Percentiles rank a stretch among this genome's conserved stretches.
phyloP scores from a whole-genome alignment of 2,329 filamentous ascomycete genomes.

The Beauveria sp. region DNA sequence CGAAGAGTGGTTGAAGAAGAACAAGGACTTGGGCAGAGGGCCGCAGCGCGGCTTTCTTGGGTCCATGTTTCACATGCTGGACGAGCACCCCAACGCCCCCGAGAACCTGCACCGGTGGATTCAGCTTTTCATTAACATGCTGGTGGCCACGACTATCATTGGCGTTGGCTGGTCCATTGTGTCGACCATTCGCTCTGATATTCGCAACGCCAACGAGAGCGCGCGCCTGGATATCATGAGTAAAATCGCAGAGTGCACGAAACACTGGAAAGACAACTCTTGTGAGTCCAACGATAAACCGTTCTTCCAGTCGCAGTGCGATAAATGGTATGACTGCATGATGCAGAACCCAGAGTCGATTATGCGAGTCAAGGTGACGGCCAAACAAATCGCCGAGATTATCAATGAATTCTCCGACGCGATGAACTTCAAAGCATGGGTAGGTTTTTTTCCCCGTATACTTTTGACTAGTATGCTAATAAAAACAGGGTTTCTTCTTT shows the following conservation, averaged over 20 bases:
- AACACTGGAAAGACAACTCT: slow-evolving; percentile 66
- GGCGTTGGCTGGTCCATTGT: slow-evolving; percentile 66
- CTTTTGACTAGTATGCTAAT: neutral
- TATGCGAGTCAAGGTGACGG: slow-evolving; percentile 72
- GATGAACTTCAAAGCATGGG: slow-evolving; percentile 73
- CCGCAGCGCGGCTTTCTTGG: slow-evolving; percentile 26
- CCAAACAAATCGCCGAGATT: slow-evolving; percentile 83
- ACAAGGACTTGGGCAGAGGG: slow-evolving; percentile 14
- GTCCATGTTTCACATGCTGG: slow-evolving; percentile 43
- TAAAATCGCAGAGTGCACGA: slow-evolving; percentile 66
- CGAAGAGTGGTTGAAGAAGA: slow-evolving; percentile 19
- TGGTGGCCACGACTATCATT: slow-evolving; percentile 46
- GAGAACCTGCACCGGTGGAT: slow-evolving; percentile 54
- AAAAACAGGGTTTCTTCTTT: slow-evolving; percentile 42
- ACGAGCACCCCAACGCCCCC: slow-evolving; percentile 51
- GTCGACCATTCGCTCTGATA: slow-evolving; percentile 64
- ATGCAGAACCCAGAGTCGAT: slow-evolving; percentile 70
- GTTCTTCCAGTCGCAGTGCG: slow-evolving; percentile 65
- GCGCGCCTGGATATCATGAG: slow-evolving; percentile 62
- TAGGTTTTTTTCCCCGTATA: slow-evolving; percentile 25
- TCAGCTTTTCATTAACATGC: slow-evolving; percentile 55
- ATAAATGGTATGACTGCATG: slow-evolving; percentile 84
- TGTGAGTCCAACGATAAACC: slow-evolving; percentile 63
- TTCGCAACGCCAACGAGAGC: slow-evolving; percentile 62
- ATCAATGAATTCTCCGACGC: slow-evolving; percentile 90